Evolutionary conservation across 2,329 filamentous ascomycete species (phyloP).

Genomic region (Phaeosphaeria sp.): DNA sequence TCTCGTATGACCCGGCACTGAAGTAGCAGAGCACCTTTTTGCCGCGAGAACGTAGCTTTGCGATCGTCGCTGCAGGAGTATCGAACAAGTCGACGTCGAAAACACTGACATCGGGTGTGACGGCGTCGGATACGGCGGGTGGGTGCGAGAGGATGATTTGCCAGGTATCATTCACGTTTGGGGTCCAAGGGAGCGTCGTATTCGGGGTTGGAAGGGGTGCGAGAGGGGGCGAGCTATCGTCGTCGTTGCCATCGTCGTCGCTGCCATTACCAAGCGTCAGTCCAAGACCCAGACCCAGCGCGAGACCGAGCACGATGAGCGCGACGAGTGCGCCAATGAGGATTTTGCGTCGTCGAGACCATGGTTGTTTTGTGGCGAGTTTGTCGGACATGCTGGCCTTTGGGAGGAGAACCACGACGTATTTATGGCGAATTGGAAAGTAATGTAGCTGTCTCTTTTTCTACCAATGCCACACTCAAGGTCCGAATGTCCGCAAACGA

Average conservation of each 20-base stretch:
- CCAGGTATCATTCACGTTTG: slow-evolving; percentile 62
- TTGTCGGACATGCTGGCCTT: neutral
- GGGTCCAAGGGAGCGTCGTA: slow-evolving; percentile 57
- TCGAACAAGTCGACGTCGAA: slow-evolving; percentile 70
- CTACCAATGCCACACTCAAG: neutral
- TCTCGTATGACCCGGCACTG: slow-evolving; percentile 73
- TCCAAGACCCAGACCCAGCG: slow-evolving; percentile 65
- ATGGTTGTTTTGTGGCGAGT: slow-evolving; percentile 9
- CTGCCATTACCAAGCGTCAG: slow-evolving; percentile 48
- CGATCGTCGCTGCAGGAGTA: slow-evolving; percentile 56
- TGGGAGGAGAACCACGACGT: neutral
- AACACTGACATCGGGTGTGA: slow-evolving; percentile 59
- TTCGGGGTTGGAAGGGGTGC: slow-evolving; percentile 34
- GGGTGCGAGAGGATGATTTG: slow-evolving; percentile 65
- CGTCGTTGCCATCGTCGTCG: slow-evolving; percentile 28
- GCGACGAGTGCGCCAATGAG: slow-evolving; percentile 26
- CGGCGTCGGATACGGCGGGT: slow-evolving; percentile 27
- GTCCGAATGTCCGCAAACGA: neutral
- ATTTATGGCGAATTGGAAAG: neutral
- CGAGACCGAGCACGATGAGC: slow-evolving; percentile 54
- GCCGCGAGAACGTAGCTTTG: slow-evolving; percentile 56
- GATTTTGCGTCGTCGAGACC: slow-evolving; percentile 34
- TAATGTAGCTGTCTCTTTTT: neutral
- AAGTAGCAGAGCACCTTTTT: slow-evolving; percentile 78
- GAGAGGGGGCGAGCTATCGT: slow-evolving; percentile 29